Evolutionary conservation across 805 yeast species (phyloP).

Genomic region (Nakazawaea wyomingensis): DNA sequence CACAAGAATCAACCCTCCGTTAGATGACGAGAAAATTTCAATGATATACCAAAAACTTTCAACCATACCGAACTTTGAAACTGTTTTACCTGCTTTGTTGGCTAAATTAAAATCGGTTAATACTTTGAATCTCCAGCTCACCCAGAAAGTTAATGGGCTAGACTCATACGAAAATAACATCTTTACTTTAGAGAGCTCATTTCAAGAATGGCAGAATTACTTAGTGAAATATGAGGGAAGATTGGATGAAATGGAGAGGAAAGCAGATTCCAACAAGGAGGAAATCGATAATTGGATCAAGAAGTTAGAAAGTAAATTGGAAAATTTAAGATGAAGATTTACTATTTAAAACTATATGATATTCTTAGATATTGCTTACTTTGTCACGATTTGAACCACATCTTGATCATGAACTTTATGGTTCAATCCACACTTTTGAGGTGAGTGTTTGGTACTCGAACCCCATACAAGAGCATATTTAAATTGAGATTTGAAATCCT

Average conservation of each 20-base stretch:
- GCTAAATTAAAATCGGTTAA: slow-evolving; percentile 19
- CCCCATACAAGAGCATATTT: slow-evolving; percentile 98
- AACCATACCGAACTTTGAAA: slow-evolving; percentile 18
- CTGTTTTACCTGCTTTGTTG: slow-evolving; percentile 15
- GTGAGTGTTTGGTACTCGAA: slow-evolving; percentile 87
- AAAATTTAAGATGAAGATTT: not conserved
- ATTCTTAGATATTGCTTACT: slow-evolving; percentile 21
- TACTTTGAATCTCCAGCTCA: slow-evolving; percentile 9
- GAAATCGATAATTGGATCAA: slow-evolving; percentile 10
- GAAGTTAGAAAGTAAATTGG: not conserved
- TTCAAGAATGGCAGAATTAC: slow-evolving; percentile 20
- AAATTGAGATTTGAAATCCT: slow-evolving; percentile 88
- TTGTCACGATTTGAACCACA: slow-evolving; percentile 86
- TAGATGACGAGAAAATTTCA: slow-evolving; percentile 17
- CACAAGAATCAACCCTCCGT: not conserved
- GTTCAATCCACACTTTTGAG: slow-evolving; percentile 89
- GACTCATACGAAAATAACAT: slow-evolving; percentile 17
- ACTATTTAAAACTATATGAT: not conserved
- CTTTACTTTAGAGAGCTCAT: slow-evolving; percentile 14
- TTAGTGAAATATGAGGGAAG: slow-evolving; percentile 18
- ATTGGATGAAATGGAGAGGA: slow-evolving; percentile 9
- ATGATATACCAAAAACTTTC: slow-evolving; percentile 18
- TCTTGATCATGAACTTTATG: slow-evolving; percentile 90
- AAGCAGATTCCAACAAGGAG: slow-evolving; percentile 13
- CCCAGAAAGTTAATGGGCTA: slow-evolving; percentile 12